Evolutionary conservation across 2,329 filamentous ascomycete species (phyloP), one percentile per base, ranked within the genome.

Genomic region (Ophiostoma fasciatum): DNA sequence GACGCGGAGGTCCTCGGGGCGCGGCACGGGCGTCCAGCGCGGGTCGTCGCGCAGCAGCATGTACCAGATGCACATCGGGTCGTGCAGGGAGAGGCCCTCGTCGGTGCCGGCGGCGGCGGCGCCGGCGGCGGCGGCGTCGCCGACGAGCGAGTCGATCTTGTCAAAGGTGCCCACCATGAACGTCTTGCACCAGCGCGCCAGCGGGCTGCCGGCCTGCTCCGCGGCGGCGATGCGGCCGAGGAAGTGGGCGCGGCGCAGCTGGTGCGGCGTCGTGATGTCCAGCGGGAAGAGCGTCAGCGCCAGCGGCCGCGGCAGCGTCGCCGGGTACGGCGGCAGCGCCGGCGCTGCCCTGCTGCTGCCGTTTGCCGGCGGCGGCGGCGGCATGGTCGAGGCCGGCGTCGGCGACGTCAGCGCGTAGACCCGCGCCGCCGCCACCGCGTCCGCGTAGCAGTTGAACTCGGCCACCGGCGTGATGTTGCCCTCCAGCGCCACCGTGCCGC

Each of bases 371-470:
- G 71, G 66, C 11, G 76, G 59, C 0, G 77, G 74, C 1, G 90
- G 85, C 68, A 94, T 82, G 4, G 85, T 94, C 3, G 77, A 80
- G 11, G 66, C 58, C 1, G 90, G 90, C 23, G 62, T 74, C 6
- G 67, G 71, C 1, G 80, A 84, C 1, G 82, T 85, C 43, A 90
- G 62, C 7, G 82, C 80, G 50, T 78, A 87, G 14, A 90, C 70
- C 12, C 81, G 69, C 10, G 82, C 82, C 0, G 81, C 73, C 20
- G 82, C 81, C 28, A 82, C 68, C 15, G 81, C 67, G 54, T 98
- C 92, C 39, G 90, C 87, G 51, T 84, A 93, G 39, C 80, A 81
- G 63, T 98, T 98, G 70, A 98, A 98, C 55, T 98, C 90, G 43
- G 82, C 84, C 11, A 79, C 72, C 2, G 90, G 88, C 31, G 74